phyloP scores from a whole-genome alignment of 2,329 filamentous ascomycete genomes.

The Exophiala mesophila region DNA sequence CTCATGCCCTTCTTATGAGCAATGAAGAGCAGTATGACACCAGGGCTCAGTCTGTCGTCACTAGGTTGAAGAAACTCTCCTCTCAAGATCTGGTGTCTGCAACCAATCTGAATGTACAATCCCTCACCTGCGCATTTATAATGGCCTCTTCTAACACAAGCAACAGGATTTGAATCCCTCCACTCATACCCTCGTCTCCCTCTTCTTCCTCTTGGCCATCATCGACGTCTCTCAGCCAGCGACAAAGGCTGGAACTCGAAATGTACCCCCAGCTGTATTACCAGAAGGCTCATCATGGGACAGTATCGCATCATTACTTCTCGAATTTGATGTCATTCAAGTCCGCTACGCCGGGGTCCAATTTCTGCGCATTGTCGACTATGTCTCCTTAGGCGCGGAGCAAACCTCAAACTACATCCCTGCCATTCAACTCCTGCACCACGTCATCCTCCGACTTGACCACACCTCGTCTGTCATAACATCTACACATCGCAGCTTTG shows the following conservation, averaged over 20 bases:
- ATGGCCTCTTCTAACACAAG: too few relatives aligned
- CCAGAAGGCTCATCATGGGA: constrained; percentile 47
- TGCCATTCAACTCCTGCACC: constrained; percentile 38
- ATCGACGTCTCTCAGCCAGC: constrained; percentile 35
- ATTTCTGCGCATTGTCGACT: constrained; percentile 36
- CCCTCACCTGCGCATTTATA: too few relatives aligned
- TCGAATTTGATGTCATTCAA: constrained; percentile 48
- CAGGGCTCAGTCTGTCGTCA: constrained; percentile 23
- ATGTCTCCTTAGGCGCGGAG: constrained; percentile 32
- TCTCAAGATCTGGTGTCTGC: constrained; percentile 10
- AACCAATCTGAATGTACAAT: constrained; percentile 31
- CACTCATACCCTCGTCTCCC: constrained; percentile 56
- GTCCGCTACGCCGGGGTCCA: constrained; percentile 41
- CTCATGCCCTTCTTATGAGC: constrained; percentile 10
- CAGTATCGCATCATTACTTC: constrained; percentile 47
- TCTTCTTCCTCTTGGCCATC: constrained; percentile 50
- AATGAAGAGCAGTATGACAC: constrained; percentile 38
- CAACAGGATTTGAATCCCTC: constrained; percentile 49
- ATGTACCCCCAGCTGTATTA: constrained; percentile 36
- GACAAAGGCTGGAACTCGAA: constrained; percentile 31
- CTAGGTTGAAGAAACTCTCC: constrained; percentile 26
- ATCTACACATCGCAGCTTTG: constrained; percentile 38
- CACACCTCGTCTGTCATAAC: constrained; percentile 40
- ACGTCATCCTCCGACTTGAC: constrained; percentile 43
- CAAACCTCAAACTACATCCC: constrained; percentile 33